Base-by-base conservation (phyloP, 768 basidiomycete genomes). In the Hemileccinum rubropunctum region DNA sequence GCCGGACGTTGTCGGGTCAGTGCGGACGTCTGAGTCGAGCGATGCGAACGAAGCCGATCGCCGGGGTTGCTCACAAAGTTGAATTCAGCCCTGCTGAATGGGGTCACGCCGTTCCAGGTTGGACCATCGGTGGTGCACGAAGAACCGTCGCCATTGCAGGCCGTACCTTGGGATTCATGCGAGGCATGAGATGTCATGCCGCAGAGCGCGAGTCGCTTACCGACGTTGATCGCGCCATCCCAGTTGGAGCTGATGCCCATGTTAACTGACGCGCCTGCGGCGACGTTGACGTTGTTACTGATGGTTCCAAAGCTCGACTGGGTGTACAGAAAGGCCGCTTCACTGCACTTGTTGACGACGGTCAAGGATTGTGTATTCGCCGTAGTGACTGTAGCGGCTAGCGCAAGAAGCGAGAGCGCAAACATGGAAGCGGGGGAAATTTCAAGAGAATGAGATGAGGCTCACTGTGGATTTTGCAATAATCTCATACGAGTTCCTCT, bases 261-360 rank as follows among this genome's bases (percentile, higher is more conserved):
- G 45, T 61, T 43, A 18, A 45, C 35, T 7, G 50, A 54, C 18
- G 38, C 48, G 14, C 57, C 48, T 0, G 57, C 41, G 13, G 14
- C 44, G 17, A 65, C 50, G 18, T 39, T 42, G 41, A 66, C 47
- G 10, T 59, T 48, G 47, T 59, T 63, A n/a, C 50, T 42, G 35
- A 64, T 45, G 28, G 32, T 33, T 9, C 64, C 64, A 26, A 32
- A 58, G 50, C 62, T 66, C 4, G 50, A 55, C 44, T 57, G 52
- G 0, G 63, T 64, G 49, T 42, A 54, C 28, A 63, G 36, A 35
- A 65, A 53, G 42, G 63, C 63, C 20, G 50, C 35, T 48, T 64
- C 49, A n/a, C 26, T 13, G 17, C 63, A 65, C 3, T 47, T 20
- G 42, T 64, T 65, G 37, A 45, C 48, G 30, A 65, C 56, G 12